Conservation (phyloP, 768 basidiomycete genomes). For the Sarcomyxa edulis region DNA sequence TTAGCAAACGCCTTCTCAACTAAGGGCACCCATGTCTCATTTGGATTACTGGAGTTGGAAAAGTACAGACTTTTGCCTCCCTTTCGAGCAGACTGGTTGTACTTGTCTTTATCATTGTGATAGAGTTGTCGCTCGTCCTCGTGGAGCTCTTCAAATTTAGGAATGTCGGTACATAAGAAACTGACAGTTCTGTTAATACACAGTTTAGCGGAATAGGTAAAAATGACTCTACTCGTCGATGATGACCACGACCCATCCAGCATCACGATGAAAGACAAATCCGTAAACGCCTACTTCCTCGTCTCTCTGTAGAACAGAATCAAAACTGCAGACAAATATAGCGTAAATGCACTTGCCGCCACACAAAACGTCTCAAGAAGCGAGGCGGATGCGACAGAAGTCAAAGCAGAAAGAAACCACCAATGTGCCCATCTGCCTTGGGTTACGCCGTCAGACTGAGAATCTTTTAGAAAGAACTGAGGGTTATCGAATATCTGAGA, state of each 20-base stretch:
- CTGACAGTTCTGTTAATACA: conserved; percentile 18
- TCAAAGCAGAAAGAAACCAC: conserved; percentile 49
- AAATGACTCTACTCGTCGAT: conserved; percentile 47
- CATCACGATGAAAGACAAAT: conserved; percentile 52
- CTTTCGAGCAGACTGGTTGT: conserved; percentile 38
- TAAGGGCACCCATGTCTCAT: conserved; percentile 54
- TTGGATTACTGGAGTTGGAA: conserved; percentile 38
- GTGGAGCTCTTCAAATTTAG: conserved; percentile 46
- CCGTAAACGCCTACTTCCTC: conserved; percentile 53
- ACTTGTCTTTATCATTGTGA: conserved; percentile 43
- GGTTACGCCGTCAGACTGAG: conserved; percentile 36
- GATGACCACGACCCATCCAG: conserved; percentile 45
- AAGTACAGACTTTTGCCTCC: conserved; percentile 45
- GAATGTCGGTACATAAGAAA: conserved; percentile 41
- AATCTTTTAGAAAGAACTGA: conserved; percentile 40
- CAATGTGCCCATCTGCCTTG: conserved; percentile 48
- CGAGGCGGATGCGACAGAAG: conserved; percentile 34
- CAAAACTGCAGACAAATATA: background rate
- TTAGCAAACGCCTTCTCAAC: conserved; percentile 59
- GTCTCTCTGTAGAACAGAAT: conserved; percentile 28
- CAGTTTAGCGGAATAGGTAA: background rate
- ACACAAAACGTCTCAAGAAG: conserved; percentile 51
- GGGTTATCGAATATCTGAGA: conserved; percentile 48
- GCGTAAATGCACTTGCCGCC: too few relatives aligned
- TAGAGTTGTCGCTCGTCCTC: conserved; percentile 35